Evolutionary conservation across 805 yeast genomes (phyloP).

Genomic region (Naumovozyma dairenensis): DNA sequence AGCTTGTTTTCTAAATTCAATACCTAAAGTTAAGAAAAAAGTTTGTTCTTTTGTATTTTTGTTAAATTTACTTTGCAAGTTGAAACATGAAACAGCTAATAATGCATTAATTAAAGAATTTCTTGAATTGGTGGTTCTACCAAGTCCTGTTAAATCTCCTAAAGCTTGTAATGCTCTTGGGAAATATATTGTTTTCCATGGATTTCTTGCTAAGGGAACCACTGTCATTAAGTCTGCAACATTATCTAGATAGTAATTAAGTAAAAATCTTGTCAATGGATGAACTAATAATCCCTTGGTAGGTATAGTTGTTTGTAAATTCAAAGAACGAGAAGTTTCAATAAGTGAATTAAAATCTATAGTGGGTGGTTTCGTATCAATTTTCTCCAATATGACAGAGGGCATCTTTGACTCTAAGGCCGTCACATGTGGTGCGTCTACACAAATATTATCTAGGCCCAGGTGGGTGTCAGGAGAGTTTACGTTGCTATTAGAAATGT

Average conservation of each 20-base stretch:
- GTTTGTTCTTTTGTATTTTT: constrained; percentile 60
- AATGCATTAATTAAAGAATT: constrained; percentile 71
- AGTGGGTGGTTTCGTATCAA: constrained; percentile 13
- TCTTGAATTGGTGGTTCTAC: constrained; percentile 64
- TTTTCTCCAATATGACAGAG: constrained; percentile 12
- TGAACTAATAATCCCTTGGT: constrained; percentile 52
- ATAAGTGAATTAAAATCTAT: constrained; percentile 10
- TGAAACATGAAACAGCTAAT: constrained; percentile 73
- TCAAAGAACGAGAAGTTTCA: constrained; percentile 5
- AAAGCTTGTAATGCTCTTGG: constrained; percentile 76
- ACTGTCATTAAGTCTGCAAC: constrained; percentile 78
- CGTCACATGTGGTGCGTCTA: constrained; percentile 7
- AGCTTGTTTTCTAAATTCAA: constrained; percentile 67
- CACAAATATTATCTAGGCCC: constrained; percentile 2
- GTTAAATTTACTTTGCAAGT: constrained; percentile 61
- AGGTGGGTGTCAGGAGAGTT: background rate
- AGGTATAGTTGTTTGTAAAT: constrained; percentile 36
- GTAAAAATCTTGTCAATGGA: constrained; percentile 61
- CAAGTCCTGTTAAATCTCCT: constrained; percentile 69
- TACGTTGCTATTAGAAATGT: too few relatives aligned
- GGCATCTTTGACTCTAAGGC: constrained; percentile 21
- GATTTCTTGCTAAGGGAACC: constrained; percentile 61
- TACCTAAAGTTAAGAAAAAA: constrained; percentile 62
- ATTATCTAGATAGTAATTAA: constrained; percentile 61
- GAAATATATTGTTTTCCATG: constrained; percentile 81